These are phyloP conservation scores for Cercis canadensis DNA, from an alignment of 306 rosid genomes.

Conservation along the genomic window DNA sequence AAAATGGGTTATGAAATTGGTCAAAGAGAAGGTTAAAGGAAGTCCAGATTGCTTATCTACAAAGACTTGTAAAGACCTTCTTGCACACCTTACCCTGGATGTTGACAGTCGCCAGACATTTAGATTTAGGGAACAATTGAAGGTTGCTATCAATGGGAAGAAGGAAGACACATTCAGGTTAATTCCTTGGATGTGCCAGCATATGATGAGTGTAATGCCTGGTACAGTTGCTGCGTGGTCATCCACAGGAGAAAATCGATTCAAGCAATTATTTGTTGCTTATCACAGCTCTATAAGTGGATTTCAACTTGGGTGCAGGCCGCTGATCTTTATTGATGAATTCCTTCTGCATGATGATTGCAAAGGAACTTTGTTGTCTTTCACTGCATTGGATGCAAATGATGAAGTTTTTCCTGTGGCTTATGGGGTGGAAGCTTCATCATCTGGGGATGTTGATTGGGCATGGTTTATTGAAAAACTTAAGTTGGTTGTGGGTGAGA, in stretches of 20 bases:
- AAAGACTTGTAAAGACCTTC: neutral
- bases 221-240: constrained; percentile 15
- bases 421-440: neutral
- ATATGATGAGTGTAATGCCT: constrained; percentile 20
- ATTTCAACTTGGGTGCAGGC: constrained; percentile 19
- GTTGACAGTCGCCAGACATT: neutral
- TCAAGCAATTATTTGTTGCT: constrained; percentile 21
- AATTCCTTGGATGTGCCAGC: constrained; percentile 19
- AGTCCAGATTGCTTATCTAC: neutral
- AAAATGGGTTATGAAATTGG: neutral
- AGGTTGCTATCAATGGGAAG: constrained; percentile 9
- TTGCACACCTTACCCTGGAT: neutral
- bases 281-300: constrained; percentile 2
- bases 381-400: constrained; percentile 23
- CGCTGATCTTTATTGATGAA: constrained; percentile 4
- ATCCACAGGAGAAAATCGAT: constrained; percentile 4
- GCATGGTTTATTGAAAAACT: constrained; percentile 14
- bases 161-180: neutral
- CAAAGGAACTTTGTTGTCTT: neutral
- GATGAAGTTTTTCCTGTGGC: constrained; percentile 11
- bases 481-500: constrained; percentile 11
- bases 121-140: neutral
- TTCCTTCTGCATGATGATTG: neutral
- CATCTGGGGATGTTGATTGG: constrained; percentile 20
- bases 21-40: constrained; percentile 11